Base-by-base conservation (phyloP, 2,329 filamentous ascomycete species). In the Aureobasidium sp. region DNA sequence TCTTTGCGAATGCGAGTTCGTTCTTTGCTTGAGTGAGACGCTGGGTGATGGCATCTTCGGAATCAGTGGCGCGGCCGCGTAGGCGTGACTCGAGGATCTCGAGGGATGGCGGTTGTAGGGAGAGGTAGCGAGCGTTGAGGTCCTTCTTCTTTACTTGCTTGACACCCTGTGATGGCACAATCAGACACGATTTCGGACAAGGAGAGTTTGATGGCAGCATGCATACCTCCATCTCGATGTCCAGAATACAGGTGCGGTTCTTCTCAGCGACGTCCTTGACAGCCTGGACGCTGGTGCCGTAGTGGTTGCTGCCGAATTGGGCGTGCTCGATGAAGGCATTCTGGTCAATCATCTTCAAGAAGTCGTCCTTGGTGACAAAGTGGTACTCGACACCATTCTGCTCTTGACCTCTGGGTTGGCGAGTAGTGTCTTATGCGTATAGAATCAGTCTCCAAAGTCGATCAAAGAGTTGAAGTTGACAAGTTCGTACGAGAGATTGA, bases 141-240 rank as follows among this genome's bases (percentile, higher is more conserved):
- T 81, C 81, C 64, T 87, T 89, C 65, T 83, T 82, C 75, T 91
- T 91, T 70, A 97, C 89, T 77, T 97, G 92, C 79, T 96, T 96
- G 63, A 97, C 91, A 64, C 92, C 92, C 83, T 86, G 65, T 10
- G 42, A 34, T 50, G 13, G 13, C 13, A 5, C 5, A 36, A 30
- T n/a, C 25, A 58, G n/a, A 6, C 2, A 2, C 16, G 3, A 10
- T 11, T 11, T 5, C 3, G 3, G 32, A 25, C 49, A 52, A 41
- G n/a, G 11, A 15, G 59, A 41, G 39, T 30, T 48, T 5, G 15
- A 9, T 1, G 21, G 36, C 8, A 29, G 2, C 0, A 34, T 16
- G 68, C 77, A 37, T 72, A 88, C 86, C 84, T 96, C 91, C 90
- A 97, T 96, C 81, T 97, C 93, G 71, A 97, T 97, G 74, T 97